Evolutionary conservation across 345 rosid species (phyloP), one percentile per base, ranked within the genome.

Genomic region (Reutealis trisperma): DNA sequence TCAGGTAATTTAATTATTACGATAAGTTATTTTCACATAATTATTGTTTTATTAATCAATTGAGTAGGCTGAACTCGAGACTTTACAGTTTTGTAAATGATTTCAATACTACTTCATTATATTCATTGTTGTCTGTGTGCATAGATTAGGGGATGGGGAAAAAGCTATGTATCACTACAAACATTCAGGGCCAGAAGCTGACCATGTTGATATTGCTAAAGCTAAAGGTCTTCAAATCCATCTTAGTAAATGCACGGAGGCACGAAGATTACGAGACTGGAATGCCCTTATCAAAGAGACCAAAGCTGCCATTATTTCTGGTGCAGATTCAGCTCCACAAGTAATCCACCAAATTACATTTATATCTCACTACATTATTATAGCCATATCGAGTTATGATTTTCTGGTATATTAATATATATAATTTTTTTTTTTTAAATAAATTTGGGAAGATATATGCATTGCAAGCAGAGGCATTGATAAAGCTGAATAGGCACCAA

Each of bases 261-360:
- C 92, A 32, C 87, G 88, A 75, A 90, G 82, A 72, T 58, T 71
- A 2, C 45, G 97, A 78, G 99, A 93, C 73, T 92, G 97, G 96
- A 91, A 88, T 72, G 66, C 87, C 49, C 75, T 93, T 55, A 68
- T 92, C 22, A 87, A 84, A 65, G 93, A 87, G 79, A 84, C 95
- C 3, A 65, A 67, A 32, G 75, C 82, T 13, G 89, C 97, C 42
- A 90, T 96, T 16, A 71, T 88, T 15, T 83, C 84, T 0, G 96
- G 97, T 52, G 94, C 97, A 70, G 97, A 92, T 87, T 92, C 98
- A 49, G 99, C 97, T 1, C 93, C 93, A 9, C 98, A 87, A 81
- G 99, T 89, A 44, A 55, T 65, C 52, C 30, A 2, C 72, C 30
- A 24, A 19, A 62, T 34, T 34, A 34, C 37, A 34, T 34, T 34